These are phyloP conservation scores for Histomonas meleagridis DNA, from an alignment of 208 protist species.

Conservation along the genomic window DNA sequence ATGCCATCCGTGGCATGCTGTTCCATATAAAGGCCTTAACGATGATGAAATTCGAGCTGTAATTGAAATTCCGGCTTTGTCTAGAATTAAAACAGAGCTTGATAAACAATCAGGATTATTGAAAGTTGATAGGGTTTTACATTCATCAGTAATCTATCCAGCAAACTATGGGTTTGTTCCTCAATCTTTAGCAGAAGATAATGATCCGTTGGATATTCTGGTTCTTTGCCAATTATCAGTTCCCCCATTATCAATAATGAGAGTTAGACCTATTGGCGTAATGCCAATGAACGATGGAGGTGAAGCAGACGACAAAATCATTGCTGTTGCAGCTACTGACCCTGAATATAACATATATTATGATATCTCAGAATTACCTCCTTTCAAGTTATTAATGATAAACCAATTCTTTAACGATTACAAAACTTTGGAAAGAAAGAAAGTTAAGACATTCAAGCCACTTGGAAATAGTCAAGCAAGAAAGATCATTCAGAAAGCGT, in stretches of 20 bases:
- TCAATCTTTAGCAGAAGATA: background rate
- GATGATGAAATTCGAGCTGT: background rate
- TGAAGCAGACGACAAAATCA: background rate
- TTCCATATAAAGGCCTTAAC: background rate
- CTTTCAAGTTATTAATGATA: conserved; percentile 24
- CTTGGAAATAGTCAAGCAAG: background rate
- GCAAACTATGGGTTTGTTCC: conserved; percentile 23
- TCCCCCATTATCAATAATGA: background rate
- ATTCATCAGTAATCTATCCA: conserved; percentile 26
- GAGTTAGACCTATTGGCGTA: background rate
- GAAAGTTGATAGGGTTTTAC: background rate
- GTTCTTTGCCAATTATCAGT: background rate
- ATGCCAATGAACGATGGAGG: conserved; percentile 17
- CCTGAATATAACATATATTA: conserved; percentile 32
- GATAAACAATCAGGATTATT: conserved; percentile 15
- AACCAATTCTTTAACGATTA: conserved; percentile 31
- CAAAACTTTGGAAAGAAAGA: conserved; percentile 2
- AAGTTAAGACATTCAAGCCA: background rate
- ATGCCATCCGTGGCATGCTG: background rate
- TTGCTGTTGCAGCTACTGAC: background rate
- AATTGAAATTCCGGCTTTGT: conserved; percentile 7
- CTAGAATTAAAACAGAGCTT: background rate
- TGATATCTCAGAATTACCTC: background rate
- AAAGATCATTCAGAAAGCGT: background rate
- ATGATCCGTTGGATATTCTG: background rate